Conservation (phyloP, 2,329 filamentous ascomycete genomes). For the Teratosphaeria gauchensis region DNA sequence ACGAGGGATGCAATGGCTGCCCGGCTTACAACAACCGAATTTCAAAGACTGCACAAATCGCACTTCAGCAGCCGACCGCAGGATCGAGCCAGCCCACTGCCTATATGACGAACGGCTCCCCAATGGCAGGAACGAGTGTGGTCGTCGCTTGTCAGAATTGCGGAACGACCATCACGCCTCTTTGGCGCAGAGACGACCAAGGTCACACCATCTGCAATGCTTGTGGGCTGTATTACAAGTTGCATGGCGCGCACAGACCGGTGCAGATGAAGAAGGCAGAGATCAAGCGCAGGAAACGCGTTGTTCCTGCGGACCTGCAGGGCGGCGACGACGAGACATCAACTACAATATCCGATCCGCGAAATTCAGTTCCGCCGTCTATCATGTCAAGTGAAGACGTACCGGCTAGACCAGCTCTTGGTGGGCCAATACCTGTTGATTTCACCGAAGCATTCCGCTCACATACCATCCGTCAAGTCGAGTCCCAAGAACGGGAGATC, state of each 20-base stretch:
- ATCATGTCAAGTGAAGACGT: constrained; percentile 17
- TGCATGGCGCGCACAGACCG: constrained; percentile 85
- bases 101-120: constrained; percentile 10
- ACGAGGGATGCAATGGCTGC: constrained; percentile 89
- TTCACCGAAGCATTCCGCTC: constrained; percentile 25
- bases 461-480: not conserved
- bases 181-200: constrained; percentile 89
- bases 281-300: constrained; percentile 90
- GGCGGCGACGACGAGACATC: constrained; percentile 23
- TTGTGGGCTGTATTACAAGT: constrained; percentile 91
- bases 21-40: constrained; percentile 96
- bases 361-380: constrained; percentile 45
- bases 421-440: constrained; percentile 26
- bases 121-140: constrained; percentile 38
- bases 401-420: not conserved
- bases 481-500: not conserved
- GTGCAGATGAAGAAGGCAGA: constrained; percentile 98
- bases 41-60: constrained; percentile 72
- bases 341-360: constrained; percentile 12
- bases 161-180: constrained; percentile 86
- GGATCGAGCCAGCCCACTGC: constrained; percentile 1
- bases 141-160: constrained; percentile 96
- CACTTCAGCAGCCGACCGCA: constrained; percentile 34
- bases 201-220: constrained; percentile 98
- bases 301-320: constrained; percentile 61